Base-by-base conservation (phyloP, 106 monocot genomes). In the Amphibolis antarctica region DNA sequence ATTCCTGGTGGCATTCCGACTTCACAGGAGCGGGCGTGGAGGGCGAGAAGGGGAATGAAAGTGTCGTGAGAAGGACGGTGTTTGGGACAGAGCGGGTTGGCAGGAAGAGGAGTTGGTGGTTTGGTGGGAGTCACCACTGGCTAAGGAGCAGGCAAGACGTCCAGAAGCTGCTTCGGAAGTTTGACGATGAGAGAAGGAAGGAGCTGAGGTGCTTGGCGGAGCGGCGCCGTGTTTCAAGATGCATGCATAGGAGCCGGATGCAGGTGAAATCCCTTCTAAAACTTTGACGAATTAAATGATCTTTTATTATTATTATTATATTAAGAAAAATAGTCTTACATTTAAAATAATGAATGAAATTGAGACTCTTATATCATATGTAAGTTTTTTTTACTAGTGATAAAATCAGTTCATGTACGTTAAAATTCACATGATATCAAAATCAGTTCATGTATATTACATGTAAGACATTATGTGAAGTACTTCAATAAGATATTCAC, bases 171-270 rank as follows among this genome's bases (percentile, higher is more conserved):
- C 54, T 78, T 7, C 67, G 51, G 20, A 80, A 50, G 63, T 68
- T 85, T 69, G 71, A 47, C 31, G 52, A 66, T 21, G 82, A 85
- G 54, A 67, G 85, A 60, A 55, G 63, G 28, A 60, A 42, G 46
- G 93, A 93, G 68, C 43, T 93, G 18, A 25, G 43, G 12, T 45
- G 1, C 27, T 21, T 93, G 51, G 69, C 44, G 9, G 56, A 79
- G 28, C 44, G 60, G 14, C 70, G 59, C 3, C 36, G 27, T 7
- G 93, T 93, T 0, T 93, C 93, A 0, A 74, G 67, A 6, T 93
- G 85, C 66, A 24, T 80, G 0, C 69, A 85, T 42, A 72, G 85
- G 17, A 80, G 88, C 13, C 66, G 85, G 27, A 76, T 93, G 74
- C 85, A 93, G 82, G 93, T 92, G 36, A 81, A 28, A 24, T 44